Evolutionary conservation across 176 grass and related monocot species (phyloP), one percentile per base, ranked within the genome.

Genomic region (Themeda triandra): DNA sequence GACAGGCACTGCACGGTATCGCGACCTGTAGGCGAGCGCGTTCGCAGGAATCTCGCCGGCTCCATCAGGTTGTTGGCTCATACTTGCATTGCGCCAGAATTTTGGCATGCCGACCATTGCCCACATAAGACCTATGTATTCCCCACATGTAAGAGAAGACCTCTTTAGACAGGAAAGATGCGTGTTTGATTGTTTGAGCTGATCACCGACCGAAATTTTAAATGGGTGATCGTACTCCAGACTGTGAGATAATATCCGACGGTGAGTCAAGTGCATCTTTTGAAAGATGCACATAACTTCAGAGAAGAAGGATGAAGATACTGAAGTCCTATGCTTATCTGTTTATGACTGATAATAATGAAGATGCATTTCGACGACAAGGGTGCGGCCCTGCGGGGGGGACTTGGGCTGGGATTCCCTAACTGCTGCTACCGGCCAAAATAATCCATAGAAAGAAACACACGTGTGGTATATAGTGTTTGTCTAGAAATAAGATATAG

Each of bases 401-500:
- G 19, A 8, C 63, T 49, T 41, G 8, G 27, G 48, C 13, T 24
- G 65, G 82, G 65, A 83, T 86, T 78, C 66, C 66, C 7, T 90
- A 41, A 40, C 32, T 35, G 31, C 79, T 8, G 32, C 32, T 64
- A 12, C 3, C 13, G 53, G 6, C 39, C 28, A 78, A 24, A 28
- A 66, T 24, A 78, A 63, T 31, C 13, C 12, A 71, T n/a, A 3
- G 10, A 60, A 60, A 25, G 11, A 25, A 12, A 25, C n/a, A n/a
- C n/a, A n/a, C n/a, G n/a, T n/a, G n/a, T n/a, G n/a, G n/a, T n/a
- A n/a, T n/a, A n/a, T n/a, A n/a, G n/a, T n/a, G n/a, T n/a, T n/a
- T n/a, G n/a, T n/a, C n/a, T n/a, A n/a, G n/a, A n/a, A n/a, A n/a
- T n/a, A n/a, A n/a, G n/a, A n/a, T 11, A 23, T 8, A 53, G 6